These are phyloP conservation scores for Aspergillus cavernicola DNA, from an alignment of 495 filamentous ascomycete species.

Conservation along the genomic window DNA sequence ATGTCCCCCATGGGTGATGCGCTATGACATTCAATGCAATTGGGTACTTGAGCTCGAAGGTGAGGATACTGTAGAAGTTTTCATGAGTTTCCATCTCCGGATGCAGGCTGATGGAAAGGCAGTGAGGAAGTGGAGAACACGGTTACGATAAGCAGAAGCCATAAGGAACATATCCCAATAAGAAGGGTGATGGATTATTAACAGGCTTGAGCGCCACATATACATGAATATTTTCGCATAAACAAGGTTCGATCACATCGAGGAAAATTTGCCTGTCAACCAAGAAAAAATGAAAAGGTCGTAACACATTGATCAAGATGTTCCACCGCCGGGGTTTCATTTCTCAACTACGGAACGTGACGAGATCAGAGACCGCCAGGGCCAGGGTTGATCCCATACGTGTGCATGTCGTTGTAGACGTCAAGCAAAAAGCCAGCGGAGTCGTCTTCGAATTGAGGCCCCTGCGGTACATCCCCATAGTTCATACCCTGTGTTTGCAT, in stretches of 20 bases:
- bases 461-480: constrained; percentile 5
- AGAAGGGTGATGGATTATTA: background rate
- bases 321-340: constrained; percentile 5
- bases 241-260: background rate
- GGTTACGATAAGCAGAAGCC: no score
- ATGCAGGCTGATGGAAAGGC: no score
- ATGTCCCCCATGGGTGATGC: no score
- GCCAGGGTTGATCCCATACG: constrained; percentile 9
- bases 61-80: no score
- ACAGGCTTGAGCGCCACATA: background rate
- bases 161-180: no score
- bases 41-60: no score
- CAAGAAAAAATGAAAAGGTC: background rate
- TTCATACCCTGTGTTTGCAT: constrained; percentile 8
- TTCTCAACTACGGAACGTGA: background rate
- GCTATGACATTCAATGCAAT: no score
- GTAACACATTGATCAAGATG: constrained; percentile 12
- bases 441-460: constrained; percentile 10
- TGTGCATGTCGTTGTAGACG: constrained; percentile 14
- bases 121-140: no score
- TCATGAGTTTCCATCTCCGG: no score
- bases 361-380: constrained; percentile 9
- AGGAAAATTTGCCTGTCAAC: constrained; percentile 3
- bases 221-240: background rate
- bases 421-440: constrained; percentile 11